Evolutionary conservation across 1,284 basidiomycete genomes (phyloP), one percentile per base, ranked within the genome.

Genomic region (Limonomyces culmigenus): DNA sequence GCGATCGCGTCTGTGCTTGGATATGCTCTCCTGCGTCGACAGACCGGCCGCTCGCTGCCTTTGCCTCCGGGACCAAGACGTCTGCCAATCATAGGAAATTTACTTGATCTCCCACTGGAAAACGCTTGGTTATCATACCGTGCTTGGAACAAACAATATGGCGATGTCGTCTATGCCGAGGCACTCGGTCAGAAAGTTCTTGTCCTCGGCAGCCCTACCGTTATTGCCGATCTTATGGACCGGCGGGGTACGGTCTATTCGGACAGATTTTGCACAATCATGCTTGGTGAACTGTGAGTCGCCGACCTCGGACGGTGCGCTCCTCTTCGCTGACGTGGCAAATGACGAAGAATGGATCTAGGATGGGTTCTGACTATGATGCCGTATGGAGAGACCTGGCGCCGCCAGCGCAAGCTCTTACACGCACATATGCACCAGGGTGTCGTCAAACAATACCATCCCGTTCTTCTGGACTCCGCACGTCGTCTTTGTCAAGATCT

Each of bases 221-320:
- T 23, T 3, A 40, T 34, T 3, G 11, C 33, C 12, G 41, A 43
- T 16, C 20, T 43, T 2, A 20, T 43, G 19, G 32, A 33, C 14
- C 33, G 21, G 36, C 29, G 30, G n/a, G 16, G 12, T 15, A 14
- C 36, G 17, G 33, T 38, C 17, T 38, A 33, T 19, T 38, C 36
- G 13, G 36, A 38, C 29, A 17, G 36, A 5, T 31, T 31, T 4
- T 2, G 10, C 4, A 16, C 33, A 13, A 38, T 19, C 19, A 37
- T 38, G 11, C n/a, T n/a, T n/a, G 13, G 20, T 14, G 35, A 36
- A 19, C 14, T 36, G 25, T 19, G 23, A 8, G 23, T n/a, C n/a
- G n/a, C n/a, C 23, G 8, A 8, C n/a, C 23, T 27, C 23, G 8
- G n/a, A n/a, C n/a, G n/a, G n/a, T n/a, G 8, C 8, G 8, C 23